These are phyloP conservation scores for Aspergillus incahuasiensis DNA, from an alignment of 495 filamentous ascomycete species.

Conservation along the genomic window DNA sequence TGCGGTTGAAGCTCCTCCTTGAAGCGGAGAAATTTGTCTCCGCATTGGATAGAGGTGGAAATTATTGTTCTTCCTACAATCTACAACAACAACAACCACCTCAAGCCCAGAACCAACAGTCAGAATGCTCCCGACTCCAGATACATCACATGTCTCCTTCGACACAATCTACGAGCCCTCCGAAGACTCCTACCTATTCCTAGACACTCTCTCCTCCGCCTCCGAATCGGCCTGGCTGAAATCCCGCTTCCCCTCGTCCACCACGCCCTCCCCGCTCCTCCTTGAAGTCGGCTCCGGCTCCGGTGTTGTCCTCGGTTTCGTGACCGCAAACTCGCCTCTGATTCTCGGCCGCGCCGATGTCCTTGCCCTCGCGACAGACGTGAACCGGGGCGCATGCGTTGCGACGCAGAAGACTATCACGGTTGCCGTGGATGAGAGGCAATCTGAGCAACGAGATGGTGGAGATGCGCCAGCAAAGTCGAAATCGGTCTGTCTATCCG, in stretches of 20 bases:
- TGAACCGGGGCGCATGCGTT: slow-evolving; percentile 74
- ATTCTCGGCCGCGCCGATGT: slow-evolving; percentile 72
- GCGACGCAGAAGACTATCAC: slow-evolving; percentile 60
- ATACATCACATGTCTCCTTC: slow-evolving; percentile 83
- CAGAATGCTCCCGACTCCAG: slow-evolving; percentile 84
- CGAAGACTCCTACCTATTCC: slow-evolving; percentile 90
- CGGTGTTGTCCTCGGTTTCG: slow-evolving; percentile 83
- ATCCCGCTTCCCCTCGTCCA: slow-evolving; percentile 42
- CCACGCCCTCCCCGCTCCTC: slow-evolving; percentile 53
- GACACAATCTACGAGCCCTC: slow-evolving; percentile 86
- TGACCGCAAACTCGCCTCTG: slow-evolving; percentile 63
- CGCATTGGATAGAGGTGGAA: too few relatives aligned
- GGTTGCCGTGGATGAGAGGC: slow-evolving; percentile 43
- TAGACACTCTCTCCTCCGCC: slow-evolving; percentile 80
- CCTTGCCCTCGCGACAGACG: slow-evolving; percentile 69
- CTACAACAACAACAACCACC: background rate
- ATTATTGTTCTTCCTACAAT: too few relatives aligned
- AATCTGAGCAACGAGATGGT: background rate
- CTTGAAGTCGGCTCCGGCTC: slow-evolving; percentile 90
- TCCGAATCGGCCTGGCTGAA: slow-evolving; percentile 69
- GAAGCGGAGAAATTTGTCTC: slow-evolving; percentile 5
- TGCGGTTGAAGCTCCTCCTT: slow-evolving; percentile 1
- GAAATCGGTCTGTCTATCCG: slow-evolving; percentile 46
- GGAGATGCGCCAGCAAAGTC: too few relatives aligned
- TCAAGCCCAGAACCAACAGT: background rate